Conservation (phyloP, 2,329 filamentous ascomycete genomes). For the Diplodia seriata region DNA sequence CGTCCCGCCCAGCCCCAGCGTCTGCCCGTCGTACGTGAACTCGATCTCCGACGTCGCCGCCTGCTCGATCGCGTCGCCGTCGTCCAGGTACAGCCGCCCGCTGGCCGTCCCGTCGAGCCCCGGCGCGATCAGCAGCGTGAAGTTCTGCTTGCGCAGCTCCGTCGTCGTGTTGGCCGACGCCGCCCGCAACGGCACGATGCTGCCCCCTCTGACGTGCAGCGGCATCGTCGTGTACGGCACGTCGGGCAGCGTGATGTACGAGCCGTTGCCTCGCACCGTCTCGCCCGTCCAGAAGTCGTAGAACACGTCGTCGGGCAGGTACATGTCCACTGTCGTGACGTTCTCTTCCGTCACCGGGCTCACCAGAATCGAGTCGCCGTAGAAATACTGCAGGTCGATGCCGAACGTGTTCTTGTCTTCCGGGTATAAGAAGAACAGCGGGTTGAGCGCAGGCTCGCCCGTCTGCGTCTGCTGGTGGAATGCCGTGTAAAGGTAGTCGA, state of each 20-base stretch:
- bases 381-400: conserved; percentile 66
- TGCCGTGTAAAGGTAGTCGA: conserved; percentile 81
- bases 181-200: conserved; percentile 67
- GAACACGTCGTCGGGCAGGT: conserved; percentile 65
- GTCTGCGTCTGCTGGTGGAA: conserved; percentile 65
- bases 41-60: conserved; percentile 61
- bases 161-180: conserved; percentile 66
- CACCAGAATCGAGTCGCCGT: conserved; percentile 62
- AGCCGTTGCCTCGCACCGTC: conserved; percentile 55
- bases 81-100: conserved; percentile 77
- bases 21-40: conserved; percentile 65
- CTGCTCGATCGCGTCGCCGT: conserved; percentile 73
- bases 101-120: conserved; percentile 66
- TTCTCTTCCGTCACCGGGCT: conserved; percentile 62
- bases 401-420: conserved; percentile 59
- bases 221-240: conserved; percentile 64
- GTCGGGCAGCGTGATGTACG: conserved; percentile 52
- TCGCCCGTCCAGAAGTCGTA: conserved; percentile 66
- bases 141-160: conserved; percentile 69
- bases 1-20: conserved; percentile 58
- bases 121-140: conserved; percentile 74
- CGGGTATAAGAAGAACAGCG: conserved; percentile 76
- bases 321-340: conserved; percentile 60
- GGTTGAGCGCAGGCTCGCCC: conserved; percentile 71
- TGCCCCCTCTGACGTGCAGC: conserved; percentile 71